These are phyloP conservation scores for Fusarium graminum DNA, from an alignment of 2,329 filamentous ascomycete genomes.

Conservation along the genomic window DNA sequence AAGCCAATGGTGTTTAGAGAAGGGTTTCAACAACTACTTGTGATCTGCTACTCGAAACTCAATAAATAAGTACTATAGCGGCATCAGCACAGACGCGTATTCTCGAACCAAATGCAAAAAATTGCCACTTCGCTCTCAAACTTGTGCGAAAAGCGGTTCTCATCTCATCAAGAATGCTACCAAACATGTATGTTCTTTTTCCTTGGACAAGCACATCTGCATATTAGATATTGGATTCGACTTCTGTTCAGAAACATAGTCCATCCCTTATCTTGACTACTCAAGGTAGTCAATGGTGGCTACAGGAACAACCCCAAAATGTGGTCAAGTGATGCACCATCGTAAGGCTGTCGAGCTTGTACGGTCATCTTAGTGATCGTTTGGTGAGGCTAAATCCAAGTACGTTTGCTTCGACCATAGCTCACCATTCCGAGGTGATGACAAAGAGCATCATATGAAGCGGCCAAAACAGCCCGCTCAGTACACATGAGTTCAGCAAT, in stretches of 20 bases:
- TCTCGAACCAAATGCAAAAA: conserved; percentile 30
- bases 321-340: not conserved
- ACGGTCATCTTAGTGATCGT: conserved; percentile 11
- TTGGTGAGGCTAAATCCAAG: conserved; percentile 20
- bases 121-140: conserved; percentile 28
- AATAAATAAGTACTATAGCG: conserved; percentile 2
- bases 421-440: conserved; percentile 10
- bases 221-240: not conserved
- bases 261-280: conserved; percentile 17
- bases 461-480: conserved; percentile 1
- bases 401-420: conserved; percentile 9
- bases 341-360: conserved; percentile 33
- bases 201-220: not conserved
- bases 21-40: not conserved
- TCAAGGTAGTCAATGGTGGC: conserved; percentile 1
- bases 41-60: conserved; percentile 13
- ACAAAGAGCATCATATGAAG: not conserved
- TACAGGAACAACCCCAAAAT: conserved; percentile 15
- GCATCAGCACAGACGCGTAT: conserved; percentile 16
- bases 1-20: conserved; percentile 9
- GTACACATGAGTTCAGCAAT: conserved; percentile 1
- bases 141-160: conserved; percentile 6
- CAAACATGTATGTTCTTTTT: conserved; percentile 1
- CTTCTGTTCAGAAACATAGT: not conserved
- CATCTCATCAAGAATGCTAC: conserved; percentile 5